Conservation (phyloP, 2,329 filamentous ascomycete genomes). For the Cadophora malorum region DNA sequence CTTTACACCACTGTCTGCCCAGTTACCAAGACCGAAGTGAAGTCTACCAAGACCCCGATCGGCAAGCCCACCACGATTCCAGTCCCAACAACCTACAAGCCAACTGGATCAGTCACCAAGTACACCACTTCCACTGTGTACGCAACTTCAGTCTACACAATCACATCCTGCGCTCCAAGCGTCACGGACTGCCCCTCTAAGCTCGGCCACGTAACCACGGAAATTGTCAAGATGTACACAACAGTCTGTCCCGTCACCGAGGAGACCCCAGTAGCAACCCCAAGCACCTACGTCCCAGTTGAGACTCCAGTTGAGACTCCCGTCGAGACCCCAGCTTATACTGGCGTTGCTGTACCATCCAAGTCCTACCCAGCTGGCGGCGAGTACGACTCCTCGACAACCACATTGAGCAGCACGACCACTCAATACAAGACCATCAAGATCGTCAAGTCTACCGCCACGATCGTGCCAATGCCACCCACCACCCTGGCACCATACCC, state of each 20-base stretch:
- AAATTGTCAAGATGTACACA: slow-evolving; percentile 52
- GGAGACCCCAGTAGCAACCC: slow-evolving; percentile 8
- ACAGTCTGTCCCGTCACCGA: slow-evolving; percentile 44
- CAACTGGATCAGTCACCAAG: slow-evolving; percentile 20
- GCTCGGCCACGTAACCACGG: slow-evolving; percentile 48
- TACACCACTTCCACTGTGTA: slow-evolving; percentile 54
- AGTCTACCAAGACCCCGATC: slow-evolving; percentile 36
- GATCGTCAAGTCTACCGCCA: slow-evolving; percentile 22
- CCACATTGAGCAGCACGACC: slow-evolving; percentile 24
- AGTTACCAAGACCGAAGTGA: slow-evolving; percentile 38
- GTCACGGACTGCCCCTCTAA: slow-evolving; percentile 58
- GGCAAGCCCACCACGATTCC: slow-evolving; percentile 15
- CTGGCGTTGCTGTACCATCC: slow-evolving; percentile 9
- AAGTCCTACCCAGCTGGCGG: not conserved
- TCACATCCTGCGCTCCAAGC: slow-evolving; percentile 56
- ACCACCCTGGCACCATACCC: slow-evolving; percentile 22
- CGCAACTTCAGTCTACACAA: slow-evolving; percentile 56
- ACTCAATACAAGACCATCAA: slow-evolving; percentile 28
- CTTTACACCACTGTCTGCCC: slow-evolving; percentile 49
- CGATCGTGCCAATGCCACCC: slow-evolving; percentile 18
- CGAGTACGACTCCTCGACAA: slow-evolving; percentile 11
- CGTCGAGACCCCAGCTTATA: not conserved
- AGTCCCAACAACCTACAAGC: slow-evolving; percentile 11
- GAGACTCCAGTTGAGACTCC: not conserved
- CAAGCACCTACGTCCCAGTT: slow-evolving; percentile 7